Base-by-base conservation (phyloP, 225 moss, liverwort and hornwort genomes). In the Climacium dendroides region DNA sequence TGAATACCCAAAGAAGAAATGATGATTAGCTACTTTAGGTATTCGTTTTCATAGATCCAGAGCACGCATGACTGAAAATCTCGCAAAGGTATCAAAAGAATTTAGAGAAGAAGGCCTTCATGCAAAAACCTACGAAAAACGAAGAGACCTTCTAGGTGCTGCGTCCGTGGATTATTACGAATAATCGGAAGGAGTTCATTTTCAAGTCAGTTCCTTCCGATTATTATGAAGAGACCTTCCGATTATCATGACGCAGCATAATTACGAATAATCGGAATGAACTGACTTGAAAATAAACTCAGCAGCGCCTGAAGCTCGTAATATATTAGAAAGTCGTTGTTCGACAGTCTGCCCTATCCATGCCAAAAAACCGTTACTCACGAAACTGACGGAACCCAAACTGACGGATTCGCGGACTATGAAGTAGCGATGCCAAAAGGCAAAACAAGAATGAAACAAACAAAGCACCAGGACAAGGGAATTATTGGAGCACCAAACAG, bases 261-360 rank as follows among this genome's bases (percentile, higher is more conserved):
- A n/a, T n/a, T n/a, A n/a, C n/a, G n/a, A 99, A 90, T 99, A 99
- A 89, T 99, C 91, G 60, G 92, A 85, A 55, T 95, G 93, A 55
- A 99, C 97, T 76, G 93, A 90, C 79, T 85, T 95, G 84, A 99
- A 97, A 81, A 81, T 41, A 80, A 96, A 96, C 5, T 84, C 92
- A n/a, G 92, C 85, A 48, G 95, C 95, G 66, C 92, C 93, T 79
- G 94, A 91, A 77, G 48, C 87, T 62, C 71, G 85, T 88, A 99
- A 87, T 41, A 94, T 88, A 81, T 75, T 74, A 41, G 90, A 92
- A 85, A 99, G 92, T 26, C 95, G 91, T 48, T 88, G 87, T 89
- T 97, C 93, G 70, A 93, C 91, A 85, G 82, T 90, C 90, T 94
- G 91, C 34, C 59, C 66, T 84, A 79, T 74, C 84, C 85, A 90